Conservation (phyloP, 163 green algal genomes). For the Chlorella variabilis region DNA sequence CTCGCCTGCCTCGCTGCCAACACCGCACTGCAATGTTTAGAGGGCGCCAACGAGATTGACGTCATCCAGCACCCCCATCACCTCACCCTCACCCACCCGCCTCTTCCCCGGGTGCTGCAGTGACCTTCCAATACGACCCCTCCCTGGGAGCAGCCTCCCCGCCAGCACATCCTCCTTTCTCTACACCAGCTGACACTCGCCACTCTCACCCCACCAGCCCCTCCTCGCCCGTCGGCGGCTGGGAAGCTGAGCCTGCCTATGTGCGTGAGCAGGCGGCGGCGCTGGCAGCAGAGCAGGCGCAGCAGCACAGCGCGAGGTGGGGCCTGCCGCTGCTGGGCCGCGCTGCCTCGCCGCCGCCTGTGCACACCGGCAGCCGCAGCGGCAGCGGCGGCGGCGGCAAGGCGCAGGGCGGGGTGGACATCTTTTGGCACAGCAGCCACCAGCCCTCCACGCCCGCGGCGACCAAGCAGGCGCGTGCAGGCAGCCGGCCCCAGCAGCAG, state of each 20-base stretch:
- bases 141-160: neutral
- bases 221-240: neutral
- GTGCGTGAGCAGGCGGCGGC: neutral
- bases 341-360: too few relatives aligned
- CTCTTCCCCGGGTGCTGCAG: too few relatives aligned
- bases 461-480: neutral
- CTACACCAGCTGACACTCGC: too few relatives aligned
- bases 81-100: too few relatives aligned
- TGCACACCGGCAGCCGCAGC: neutral
- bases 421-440: neutral
- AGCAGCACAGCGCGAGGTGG: neutral
- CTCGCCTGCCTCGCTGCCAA: too few relatives aligned
- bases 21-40: too few relatives aligned
- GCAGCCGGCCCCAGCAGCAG: neutral
- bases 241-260: neutral
- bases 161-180: neutral
- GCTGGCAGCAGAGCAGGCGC: neutral
- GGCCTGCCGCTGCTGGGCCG: neutral
- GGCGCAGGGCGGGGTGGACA: neutral
- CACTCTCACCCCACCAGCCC: too few relatives aligned
- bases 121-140: neutral
- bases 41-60: too few relatives aligned
- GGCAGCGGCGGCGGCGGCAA: too few relatives aligned
- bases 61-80: too few relatives aligned
- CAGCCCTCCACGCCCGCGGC: neutral